Evolutionary conservation across 805 yeast genomes (phyloP).

Genomic region (Saccharomyces eubayanus): DNA sequence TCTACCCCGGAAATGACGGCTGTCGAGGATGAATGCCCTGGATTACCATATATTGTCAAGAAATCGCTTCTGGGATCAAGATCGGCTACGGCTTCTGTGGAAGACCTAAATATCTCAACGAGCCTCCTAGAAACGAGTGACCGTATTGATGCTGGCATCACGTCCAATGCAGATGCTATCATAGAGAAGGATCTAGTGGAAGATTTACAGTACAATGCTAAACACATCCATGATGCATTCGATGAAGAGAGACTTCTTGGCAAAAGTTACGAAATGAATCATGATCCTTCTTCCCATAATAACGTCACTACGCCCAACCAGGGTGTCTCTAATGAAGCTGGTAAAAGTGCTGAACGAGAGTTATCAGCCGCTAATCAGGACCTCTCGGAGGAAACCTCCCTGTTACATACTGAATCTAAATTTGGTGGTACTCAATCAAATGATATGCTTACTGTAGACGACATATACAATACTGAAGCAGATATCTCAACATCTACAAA

Average conservation of each 20-base stretch:
- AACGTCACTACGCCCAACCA: neutral
- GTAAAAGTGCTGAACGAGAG: neutral
- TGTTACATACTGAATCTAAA: neutral
- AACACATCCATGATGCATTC: neutral
- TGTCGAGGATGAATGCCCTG: neutral
- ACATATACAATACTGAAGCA: neutral
- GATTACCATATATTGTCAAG: neutral
- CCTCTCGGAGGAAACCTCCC: no score
- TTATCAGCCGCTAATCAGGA: neutral
- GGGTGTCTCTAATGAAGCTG: neutral
- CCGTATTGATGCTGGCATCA: no score
- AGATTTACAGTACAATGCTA: neutral
- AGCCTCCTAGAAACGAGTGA: conserved; percentile 1
- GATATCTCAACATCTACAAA: neutral
- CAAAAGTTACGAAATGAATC: neutral
- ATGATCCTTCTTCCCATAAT: neutral
- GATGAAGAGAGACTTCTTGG: neutral
- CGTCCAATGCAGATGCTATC: neutral
- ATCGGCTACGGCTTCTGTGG: conserved; percentile 6
- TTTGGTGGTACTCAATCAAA: neutral
- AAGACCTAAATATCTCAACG: conserved; percentile 13
- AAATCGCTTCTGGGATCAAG: neutral
- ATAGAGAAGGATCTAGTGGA: neutral
- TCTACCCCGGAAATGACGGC: neutral
- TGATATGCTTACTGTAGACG: no score